These are phyloP conservation scores for Ehretia macrophylla DNA, from an alignment of 257 asterid genomes.

Conservation along the genomic window DNA sequence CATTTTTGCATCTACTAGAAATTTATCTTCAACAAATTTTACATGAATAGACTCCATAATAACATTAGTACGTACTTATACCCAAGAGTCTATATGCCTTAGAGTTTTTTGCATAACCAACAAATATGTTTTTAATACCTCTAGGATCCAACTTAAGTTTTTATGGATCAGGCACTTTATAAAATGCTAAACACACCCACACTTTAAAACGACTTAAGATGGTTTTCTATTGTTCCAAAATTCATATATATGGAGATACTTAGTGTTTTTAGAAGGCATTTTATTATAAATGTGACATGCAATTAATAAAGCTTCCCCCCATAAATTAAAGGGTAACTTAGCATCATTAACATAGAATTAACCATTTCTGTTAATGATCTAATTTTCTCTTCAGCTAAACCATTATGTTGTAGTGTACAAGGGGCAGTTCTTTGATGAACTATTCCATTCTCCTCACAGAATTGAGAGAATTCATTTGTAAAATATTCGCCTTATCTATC, in stretches of 20 bases:
- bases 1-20: neutral
- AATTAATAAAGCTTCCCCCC: conserved; percentile 1
- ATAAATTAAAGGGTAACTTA: neutral
- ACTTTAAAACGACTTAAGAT: neutral
- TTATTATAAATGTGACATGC: neutral
- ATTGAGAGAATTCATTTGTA: neutral
- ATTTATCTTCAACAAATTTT: conserved; percentile 12
- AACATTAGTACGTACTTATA: neutral
- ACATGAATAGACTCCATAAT: conserved; percentile 14
- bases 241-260: no score
- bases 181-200: neutral
- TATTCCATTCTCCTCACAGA: neutral
- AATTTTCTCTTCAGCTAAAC: conserved; percentile 1
- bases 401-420: neutral
- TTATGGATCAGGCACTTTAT: neutral
- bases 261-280: no score
- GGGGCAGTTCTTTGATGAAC: neutral
- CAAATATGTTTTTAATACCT: conserved; percentile 4
- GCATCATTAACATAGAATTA: neutral
- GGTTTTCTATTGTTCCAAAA: neutral
- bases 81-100: conserved; percentile 3
- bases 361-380: neutral
- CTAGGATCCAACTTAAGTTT: neutral
- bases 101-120: conserved; percentile 12
- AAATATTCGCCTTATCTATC: neutral